phyloP scores from a whole-genome alignment of 2,329 filamentous ascomycete genomes.

The Coniella vitis region DNA sequence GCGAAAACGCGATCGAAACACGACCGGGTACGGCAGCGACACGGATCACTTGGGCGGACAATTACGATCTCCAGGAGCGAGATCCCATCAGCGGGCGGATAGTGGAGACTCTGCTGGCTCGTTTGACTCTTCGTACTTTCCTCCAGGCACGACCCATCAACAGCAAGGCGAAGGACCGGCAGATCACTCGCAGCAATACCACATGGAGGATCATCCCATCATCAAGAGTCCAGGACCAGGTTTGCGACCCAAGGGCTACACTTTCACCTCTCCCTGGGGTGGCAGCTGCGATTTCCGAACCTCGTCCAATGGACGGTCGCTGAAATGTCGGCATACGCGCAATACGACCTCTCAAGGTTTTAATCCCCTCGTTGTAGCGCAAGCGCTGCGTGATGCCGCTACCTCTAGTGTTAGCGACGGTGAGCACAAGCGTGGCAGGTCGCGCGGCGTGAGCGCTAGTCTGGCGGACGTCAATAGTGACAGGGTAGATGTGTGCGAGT shows the following conservation, averaged over 20 bases:
- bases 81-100: conserved; percentile 23
- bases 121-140: not conserved
- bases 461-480: conserved; percentile 17
- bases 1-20: conserved; percentile 26
- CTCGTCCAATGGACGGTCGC: conserved; percentile 63
- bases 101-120: conserved; percentile 13
- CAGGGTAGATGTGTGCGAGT: conserved; percentile 61
- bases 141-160: conserved; percentile 11
- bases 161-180: not conserved
- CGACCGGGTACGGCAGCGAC: conserved; percentile 19
- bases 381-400: conserved; percentile 21
- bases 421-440: conserved; percentile 20
- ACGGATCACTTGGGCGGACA: conserved; percentile 13
- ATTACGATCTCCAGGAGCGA: conserved; percentile 15
- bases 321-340: conserved; percentile 70
- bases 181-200: not conserved
- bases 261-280: conserved; percentile 81
- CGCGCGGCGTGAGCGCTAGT: conserved; percentile 3
- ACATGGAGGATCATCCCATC: conserved; percentile 18
- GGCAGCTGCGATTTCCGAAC: conserved; percentile 81
- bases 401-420: conserved; percentile 22
- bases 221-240: conserved; percentile 39
- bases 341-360: conserved; percentile 34
- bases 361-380: conserved; percentile 38
- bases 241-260: conserved; percentile 58